Percentiles rank a stretch among this genome's conserved stretches.
These are phyloP conservation scores for Herpotrichia juniperi DNA, from an alignment of 2,329 filamentous ascomycete species.

Conservation along the genomic window DNA sequence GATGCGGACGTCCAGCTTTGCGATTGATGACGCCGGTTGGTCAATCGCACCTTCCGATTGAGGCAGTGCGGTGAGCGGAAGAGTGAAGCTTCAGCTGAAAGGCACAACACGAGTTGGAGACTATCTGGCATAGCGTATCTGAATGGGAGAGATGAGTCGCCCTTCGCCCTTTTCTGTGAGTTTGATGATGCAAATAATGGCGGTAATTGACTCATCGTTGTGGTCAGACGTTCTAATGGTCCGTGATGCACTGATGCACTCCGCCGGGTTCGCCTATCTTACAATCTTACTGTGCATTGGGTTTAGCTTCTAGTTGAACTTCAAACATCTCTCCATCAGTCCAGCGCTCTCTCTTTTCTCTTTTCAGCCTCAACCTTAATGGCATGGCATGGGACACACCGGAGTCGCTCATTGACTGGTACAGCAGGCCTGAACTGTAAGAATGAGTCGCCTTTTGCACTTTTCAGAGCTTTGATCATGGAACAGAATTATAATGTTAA, in stretches of 20 bases:
- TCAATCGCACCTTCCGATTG: background rate
- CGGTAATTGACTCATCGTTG: background rate
- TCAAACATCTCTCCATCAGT: background rate
- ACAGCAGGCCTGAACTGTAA: no score
- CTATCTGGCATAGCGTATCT: background rate
- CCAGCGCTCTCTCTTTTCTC: background rate
- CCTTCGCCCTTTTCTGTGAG: constrained; percentile 1
- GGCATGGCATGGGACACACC: no score
- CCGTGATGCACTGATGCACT: background rate
- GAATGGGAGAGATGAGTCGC: background rate
- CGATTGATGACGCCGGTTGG: constrained; percentile 1
- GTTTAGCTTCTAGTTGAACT: background rate
- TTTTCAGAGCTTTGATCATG: no score
- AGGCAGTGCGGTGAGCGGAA: background rate
- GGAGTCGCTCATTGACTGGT: no score
- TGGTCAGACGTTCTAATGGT: background rate
- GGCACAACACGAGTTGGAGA: background rate
- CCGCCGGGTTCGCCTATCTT: background rate
- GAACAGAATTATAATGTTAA: no score
- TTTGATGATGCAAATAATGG: constrained; percentile 1
- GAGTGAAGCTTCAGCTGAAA: background rate
- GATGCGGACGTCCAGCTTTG: background rate
- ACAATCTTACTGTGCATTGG: no score
- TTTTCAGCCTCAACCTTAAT: no score
- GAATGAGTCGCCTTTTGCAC: no score